Conservation (phyloP, 2,329 filamentous ascomycete species). For the Pyrenophora tritici-repentis region DNA sequence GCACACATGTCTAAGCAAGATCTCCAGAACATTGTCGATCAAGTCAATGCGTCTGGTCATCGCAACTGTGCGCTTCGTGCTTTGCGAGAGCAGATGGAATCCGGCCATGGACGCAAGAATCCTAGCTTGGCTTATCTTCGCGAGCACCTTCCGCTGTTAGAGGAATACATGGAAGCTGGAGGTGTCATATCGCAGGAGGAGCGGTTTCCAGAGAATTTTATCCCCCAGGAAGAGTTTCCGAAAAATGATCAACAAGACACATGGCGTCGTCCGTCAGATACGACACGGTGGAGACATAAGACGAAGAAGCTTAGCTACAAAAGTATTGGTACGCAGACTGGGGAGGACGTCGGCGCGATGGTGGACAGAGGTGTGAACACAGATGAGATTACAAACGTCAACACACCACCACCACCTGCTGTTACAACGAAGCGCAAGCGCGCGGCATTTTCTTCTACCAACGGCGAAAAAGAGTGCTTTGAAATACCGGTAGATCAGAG, state of each 20-base stretch:
- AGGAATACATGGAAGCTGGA: neutral
- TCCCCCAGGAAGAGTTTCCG: neutral
- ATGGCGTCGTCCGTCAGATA: neutral
- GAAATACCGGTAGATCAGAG: neutral
- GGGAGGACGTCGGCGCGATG: too few relatives aligned
- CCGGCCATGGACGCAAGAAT: constrained; percentile 3
- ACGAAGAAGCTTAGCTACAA: too few relatives aligned
- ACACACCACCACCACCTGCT: too few relatives aligned
- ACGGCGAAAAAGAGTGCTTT: neutral
- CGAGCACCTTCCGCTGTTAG: neutral
- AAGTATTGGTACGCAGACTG: too few relatives aligned
- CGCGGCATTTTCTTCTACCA: neutral
- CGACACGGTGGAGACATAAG: too few relatives aligned
- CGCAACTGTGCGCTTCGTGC: constrained; percentile 1
- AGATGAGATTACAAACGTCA: too few relatives aligned
- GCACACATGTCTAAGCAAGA: neutral
- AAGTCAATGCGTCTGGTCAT: neutral
- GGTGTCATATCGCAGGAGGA: neutral
- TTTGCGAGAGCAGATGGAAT: constrained; percentile 3
- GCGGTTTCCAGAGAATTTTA: constrained; percentile 1
- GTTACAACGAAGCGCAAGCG: neutral
- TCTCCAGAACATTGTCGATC: neutral
- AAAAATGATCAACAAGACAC: neutral
- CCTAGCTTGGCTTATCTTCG: constrained; percentile 7
- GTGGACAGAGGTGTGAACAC: too few relatives aligned